Evolutionary conservation across 2,329 filamentous ascomycete genomes (phyloP), one percentile per base, ranked within the genome.

Genomic region (Coniochaeta ligniaria): DNA sequence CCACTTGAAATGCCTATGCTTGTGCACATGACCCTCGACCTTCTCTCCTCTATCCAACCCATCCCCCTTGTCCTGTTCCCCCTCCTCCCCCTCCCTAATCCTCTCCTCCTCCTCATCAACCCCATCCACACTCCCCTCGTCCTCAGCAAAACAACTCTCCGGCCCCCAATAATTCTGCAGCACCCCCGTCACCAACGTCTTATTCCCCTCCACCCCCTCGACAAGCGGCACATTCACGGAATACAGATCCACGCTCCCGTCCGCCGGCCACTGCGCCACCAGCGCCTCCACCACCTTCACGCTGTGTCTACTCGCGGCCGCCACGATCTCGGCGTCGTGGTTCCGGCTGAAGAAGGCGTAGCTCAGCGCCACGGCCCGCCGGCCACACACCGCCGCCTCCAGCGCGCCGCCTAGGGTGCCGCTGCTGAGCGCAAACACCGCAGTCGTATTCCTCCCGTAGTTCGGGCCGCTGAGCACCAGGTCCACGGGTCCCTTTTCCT

Each of bases 1-100:
- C 95, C 95, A 98, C 75, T 94, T 96, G 80, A 97, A 98, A 74
- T 96, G 90, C 72, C 90, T 91, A 74, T 96, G 91, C 60, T 79
- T 83, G 71, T 92, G 87, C 33, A 81, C 60, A 6, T 60, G 64
- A 4, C 71, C 71, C 54, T 70, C 66, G 60, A 63, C 63, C 61
- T 63, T 64, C 50, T 74, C 41, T 67, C 76, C 54, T 74, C 75
- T 57, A 78, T 77, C 22, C 58, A 62, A 26, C 63, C 75, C 57
- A 78, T 77, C 22, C 58, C 62, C 28, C 63, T 38, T 24, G 1
- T 3, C 2, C 54, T 24, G 6, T 36, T 11, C 35, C 35, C 35
- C n/a, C 24, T 80, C 80, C 60, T 87, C 83, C 22, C 82, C 83
- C 70, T 89, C 84, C 55, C 92, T 83, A 64, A 96, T 88, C 65